Evolutionary conservation across 805 yeast species (phyloP), one percentile per base, ranked within the genome.

Genomic region (Saccharomycopsis fodiens): DNA sequence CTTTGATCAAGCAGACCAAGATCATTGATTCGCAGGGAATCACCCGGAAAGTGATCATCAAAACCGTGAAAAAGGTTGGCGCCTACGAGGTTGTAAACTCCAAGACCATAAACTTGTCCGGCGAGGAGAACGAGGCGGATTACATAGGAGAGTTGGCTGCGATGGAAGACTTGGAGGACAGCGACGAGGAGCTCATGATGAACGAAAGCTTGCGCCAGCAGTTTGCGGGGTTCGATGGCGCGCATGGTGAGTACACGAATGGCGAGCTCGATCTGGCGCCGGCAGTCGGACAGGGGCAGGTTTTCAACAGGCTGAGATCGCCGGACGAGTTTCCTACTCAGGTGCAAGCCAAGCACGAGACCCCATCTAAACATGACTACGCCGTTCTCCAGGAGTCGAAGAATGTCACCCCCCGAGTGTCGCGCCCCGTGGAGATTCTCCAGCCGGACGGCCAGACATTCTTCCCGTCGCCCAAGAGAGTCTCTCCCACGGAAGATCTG

Each of bases 71-170:
- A 20, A 46, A 44, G 34, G 42, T 47, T 2, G 53, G 53, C 4
- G 41, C 37, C 16, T 50, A 50, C 22, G 53, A 50, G 19, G 48
- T 50, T n/a, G 46, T 46, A 12, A 47, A 45, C n/a, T 50, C 53
- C 4, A 44, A 37, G 23, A 45, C 46, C 27, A 39, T 50, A 10
- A 50, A 47, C 25, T 44, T 50, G 15, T 32, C 41, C 22, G 39
- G 44, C 31, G 38, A 20, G 16, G 42, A n/a, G 5, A 31, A 12
- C 4, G 39, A 39, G 13, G 32, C 39, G 16, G 47, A 25, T 6
- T 19, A 15, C 8, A 44, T 44, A 35, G 44, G 44, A 34, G 51
- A 46, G 22, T 17, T 50, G 10, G 44, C 36, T 4, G 48, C 47
- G 16, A 16, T 44, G 21, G 48, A 46, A 25, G 46, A 50, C 25